Evolutionary conservation across 768 basidiomycete species (phyloP), one percentile per base, ranked within the genome.

Genomic region (Lactifluus subvellereus): DNA sequence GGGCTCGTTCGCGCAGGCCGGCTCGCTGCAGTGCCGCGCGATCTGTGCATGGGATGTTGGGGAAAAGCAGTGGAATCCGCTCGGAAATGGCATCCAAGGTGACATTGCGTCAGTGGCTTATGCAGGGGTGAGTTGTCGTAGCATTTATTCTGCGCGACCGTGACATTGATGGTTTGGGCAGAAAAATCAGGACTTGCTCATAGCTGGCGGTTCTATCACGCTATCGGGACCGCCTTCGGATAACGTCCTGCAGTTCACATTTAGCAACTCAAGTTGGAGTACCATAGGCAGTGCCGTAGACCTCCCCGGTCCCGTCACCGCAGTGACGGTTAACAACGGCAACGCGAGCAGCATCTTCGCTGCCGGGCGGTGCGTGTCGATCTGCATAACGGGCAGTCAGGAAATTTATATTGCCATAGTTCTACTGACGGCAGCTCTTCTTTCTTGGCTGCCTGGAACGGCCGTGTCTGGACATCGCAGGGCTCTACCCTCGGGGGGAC

Each of bases 221-320:
- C 74, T 96, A 54, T 77, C 84, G 1, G 83, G 83, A 68, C 83
- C 82, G 51, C 82, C 81, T 8, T 71, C 80, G 4, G 80, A 88
- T 11, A 91, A 90, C 70, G 87, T 96, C 52, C 89, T 85, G 0
- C 77, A 81, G 59, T 98, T 82, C 73, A 78, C 79, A 62, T 84
- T 95, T 69, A 68, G 80, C 40, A 94, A 93, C 70, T 69, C 75
- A 2, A 85, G 84, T 2, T 99, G 96, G 96, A 76, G 77, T 8
- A 71, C 86, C 1, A 71, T 94, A 32, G 92, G 90, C 10, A 71
- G 76, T 50, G 73, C 81, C 13, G 72, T 73, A 13, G 78, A 83
- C 52, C 78, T 98, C 27, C 92, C 94, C 50, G 96, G 96, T 3
- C 94, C 94, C 2, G 89, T 94, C 2, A 89, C 93, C 3, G 94